Conservation (phyloP, 805 yeast species). For the Kazachstania psychrophila region DNA sequence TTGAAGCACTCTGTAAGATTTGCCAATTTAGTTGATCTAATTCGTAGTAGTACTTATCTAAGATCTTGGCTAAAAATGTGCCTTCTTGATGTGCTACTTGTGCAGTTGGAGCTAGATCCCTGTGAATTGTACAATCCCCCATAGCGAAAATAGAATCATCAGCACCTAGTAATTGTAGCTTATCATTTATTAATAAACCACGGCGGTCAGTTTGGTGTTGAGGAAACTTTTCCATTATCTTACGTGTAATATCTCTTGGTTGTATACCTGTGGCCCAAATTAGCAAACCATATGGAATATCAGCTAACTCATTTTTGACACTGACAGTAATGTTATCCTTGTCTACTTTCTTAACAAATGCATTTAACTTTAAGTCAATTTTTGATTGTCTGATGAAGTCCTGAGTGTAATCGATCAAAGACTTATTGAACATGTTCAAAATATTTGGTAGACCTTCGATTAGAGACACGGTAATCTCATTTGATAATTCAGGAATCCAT, state of each 20-base stretch:
- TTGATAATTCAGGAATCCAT: slow-evolving; percentile 80
- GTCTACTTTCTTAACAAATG: slow-evolving; percentile 84
- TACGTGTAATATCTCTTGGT: slow-evolving; percentile 63
- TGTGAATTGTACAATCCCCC: slow-evolving; percentile 87
- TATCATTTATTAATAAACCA: slow-evolving; percentile 80
- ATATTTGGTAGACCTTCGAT: slow-evolving; percentile 91
- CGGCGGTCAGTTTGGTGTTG: slow-evolving; percentile 70
- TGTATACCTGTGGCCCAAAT: slow-evolving; percentile 99
- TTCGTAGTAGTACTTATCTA: slow-evolving; percentile 53
- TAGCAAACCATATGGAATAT: slow-evolving; percentile 81
- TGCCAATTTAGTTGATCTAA: slow-evolving; percentile 49
- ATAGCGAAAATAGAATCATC: slow-evolving; percentile 69
- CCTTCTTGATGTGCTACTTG: slow-evolving; percentile 98
- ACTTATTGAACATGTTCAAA: slow-evolving; percentile 61
- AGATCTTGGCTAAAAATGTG: slow-evolving; percentile 61
- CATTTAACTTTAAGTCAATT: slow-evolving; percentile 68
- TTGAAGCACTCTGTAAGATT: slow-evolving; percentile 21
- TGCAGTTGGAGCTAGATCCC: slow-evolving; percentile 91
- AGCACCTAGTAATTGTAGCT: slow-evolving; percentile 72
- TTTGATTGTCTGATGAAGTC: slow-evolving; percentile 59
- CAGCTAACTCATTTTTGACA: slow-evolving; percentile 58
- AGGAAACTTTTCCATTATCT: slow-evolving; percentile 50
- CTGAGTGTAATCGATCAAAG: slow-evolving; percentile 70
- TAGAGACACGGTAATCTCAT: slow-evolving; percentile 73
- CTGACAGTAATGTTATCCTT: slow-evolving; percentile 60